Evolutionary conservation across 805 yeast genomes (phyloP), one percentile per base, ranked within the genome.

Genomic region (Komagataella phaffii): DNA sequence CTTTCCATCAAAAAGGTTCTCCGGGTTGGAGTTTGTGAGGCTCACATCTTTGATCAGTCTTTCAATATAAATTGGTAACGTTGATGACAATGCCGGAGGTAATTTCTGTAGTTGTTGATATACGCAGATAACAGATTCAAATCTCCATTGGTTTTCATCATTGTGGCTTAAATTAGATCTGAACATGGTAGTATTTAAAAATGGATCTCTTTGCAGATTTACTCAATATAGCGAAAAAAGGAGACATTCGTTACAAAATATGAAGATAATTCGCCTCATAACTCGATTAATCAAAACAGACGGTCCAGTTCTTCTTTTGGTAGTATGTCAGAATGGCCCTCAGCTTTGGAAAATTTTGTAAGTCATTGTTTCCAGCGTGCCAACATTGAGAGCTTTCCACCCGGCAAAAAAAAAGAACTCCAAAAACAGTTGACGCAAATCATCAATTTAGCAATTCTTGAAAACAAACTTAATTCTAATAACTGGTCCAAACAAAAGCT

Each of bases 401-500:
- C 63, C 2, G 59, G 50, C 10, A 50, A 58, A 23, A 73, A 70
- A 56, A 59, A 62, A 6, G 56, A 59, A 43, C 72, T 81, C 58
- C 78, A 79, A 54, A 53, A 57, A 7, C 81, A 82, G 58, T 62
- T 83, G 49, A 79, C 74, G 57, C 54, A 61, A 8, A 58, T 80
- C 43, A 69, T 83, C 24, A 71, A 76, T 50, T 55, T 63, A 50
- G 85, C 86, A 0, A 70, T 74, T 17, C 63, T 64, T 2, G 64
- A 69, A 48, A 65, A 66, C 19, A 70, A 69, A 45, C 57, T 82
- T 3, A 70, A 74, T 65, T 55, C 63, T 0, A 80, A 76, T 55
- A 74, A 80, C 53, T 83, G 89, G 89, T 60, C 58, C 3, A 55
- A 49, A 8, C 80, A 78, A 59, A 62, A 64, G 30, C 55, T 83